phyloP scores from a whole-genome alignment of 1,284 basidiomycete genomes.

The Pseudozyma thailandica region DNA sequence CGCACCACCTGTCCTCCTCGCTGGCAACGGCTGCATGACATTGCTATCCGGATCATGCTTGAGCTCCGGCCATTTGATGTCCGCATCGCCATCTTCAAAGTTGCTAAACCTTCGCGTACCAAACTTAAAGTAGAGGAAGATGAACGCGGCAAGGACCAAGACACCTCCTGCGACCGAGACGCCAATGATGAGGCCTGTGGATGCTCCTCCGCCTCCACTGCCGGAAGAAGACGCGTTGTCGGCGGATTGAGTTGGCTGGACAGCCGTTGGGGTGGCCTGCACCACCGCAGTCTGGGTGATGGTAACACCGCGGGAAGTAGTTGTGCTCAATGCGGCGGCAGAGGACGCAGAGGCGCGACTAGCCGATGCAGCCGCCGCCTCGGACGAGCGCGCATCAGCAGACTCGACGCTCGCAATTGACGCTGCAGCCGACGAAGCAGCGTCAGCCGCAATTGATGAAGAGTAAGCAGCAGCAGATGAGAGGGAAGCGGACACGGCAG shows the following conservation, averaged over 20 bases:
- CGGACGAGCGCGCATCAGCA: constrained; percentile 11
- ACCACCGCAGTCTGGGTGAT: constrained; percentile 29
- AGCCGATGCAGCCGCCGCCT: constrained; percentile 24
- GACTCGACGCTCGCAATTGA: constrained; percentile 18
- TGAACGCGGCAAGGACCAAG: constrained; percentile 49
- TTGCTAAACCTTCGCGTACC: constrained; percentile 50
- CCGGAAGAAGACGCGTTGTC: constrained; percentile 4
- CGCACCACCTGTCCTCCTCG: constrained; percentile 62
- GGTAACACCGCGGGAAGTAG: constrained; percentile 30
- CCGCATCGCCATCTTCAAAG: constrained; percentile 56
- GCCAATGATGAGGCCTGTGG: constrained; percentile 63
- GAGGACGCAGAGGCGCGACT: constrained; percentile 24
- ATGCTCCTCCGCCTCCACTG: constrained; percentile 18
- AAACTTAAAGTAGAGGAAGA: constrained; percentile 63
- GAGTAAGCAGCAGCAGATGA: constrained; percentile 28
- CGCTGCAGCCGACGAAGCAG: constrained; percentile 27
- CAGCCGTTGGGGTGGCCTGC: constrained; percentile 7
- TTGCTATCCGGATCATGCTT: constrained; percentile 58
- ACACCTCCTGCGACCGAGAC: constrained; percentile 63
- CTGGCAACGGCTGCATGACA: constrained; percentile 62
- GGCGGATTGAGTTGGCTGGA: constrained; percentile 10
- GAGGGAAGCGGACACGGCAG: constrained; percentile 31
- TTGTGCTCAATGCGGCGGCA: constrained; percentile 7
- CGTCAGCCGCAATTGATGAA: constrained; percentile 27
- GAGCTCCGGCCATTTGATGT: constrained; percentile 67